Conservation (phyloP, 2,329 filamentous ascomycete species). For the Mycosphaerella sp. region DNA sequence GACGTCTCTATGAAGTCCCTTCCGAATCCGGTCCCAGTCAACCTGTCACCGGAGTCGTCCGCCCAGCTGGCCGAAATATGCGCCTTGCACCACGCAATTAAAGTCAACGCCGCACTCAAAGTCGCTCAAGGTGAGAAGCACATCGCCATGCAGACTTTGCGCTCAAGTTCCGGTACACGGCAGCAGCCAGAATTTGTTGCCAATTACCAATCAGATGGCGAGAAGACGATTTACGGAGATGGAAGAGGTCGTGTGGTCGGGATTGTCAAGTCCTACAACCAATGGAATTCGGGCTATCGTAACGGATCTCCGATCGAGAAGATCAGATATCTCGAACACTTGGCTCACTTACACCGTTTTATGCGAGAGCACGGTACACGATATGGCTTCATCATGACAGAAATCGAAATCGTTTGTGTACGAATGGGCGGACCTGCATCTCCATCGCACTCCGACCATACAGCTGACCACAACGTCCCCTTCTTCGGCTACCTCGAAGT, state of each 20-base stretch:
- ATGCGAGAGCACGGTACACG: constrained; percentile 92
- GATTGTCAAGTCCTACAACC: constrained; percentile 84
- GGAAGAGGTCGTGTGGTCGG: constrained; percentile 62
- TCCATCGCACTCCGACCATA: constrained; percentile 8
- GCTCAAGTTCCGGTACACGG: constrained; percentile 36
- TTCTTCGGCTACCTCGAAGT: constrained; percentile 89
- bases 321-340: constrained; percentile 80
- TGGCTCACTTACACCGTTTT: constrained; percentile 77
- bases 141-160: constrained; percentile 42
- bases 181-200: constrained; percentile 62
- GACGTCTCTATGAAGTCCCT: constrained; percentile 58
- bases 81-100: constrained; percentile 71
- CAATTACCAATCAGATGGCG: constrained; percentile 51
- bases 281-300: constrained; percentile 94
- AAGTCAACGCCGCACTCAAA: constrained; percentile 77
- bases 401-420: constrained; percentile 89
- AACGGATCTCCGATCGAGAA: constrained; percentile 76
- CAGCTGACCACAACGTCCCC: constrained; percentile 49
- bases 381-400: constrained; percentile 93
- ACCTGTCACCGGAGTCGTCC: constrained; percentile 64
- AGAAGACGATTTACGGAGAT: constrained; percentile 45
- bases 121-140: constrained; percentile 68
- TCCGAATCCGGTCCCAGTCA: constrained; percentile 50
- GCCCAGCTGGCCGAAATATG: constrained; percentile 68
- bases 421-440: constrained; percentile 58